Evolutionary conservation across 2,329 filamentous ascomycete genomes (phyloP).

Genomic region (Ophidiomyces ophidiicola): DNA sequence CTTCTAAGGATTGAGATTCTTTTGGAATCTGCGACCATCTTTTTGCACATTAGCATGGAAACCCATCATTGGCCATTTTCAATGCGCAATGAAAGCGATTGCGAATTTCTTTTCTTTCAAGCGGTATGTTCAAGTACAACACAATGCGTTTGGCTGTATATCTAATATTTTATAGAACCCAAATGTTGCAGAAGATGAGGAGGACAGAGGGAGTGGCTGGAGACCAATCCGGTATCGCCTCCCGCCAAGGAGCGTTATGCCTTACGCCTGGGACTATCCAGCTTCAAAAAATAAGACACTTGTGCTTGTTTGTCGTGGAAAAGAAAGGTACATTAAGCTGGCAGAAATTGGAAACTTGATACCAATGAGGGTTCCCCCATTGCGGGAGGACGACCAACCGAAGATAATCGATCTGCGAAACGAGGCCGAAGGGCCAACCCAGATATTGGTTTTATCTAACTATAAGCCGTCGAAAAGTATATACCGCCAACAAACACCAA

Average conservation of each 20-base stretch:
- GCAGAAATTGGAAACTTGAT: conserved; percentile 94
- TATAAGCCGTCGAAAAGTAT: conserved; percentile 87
- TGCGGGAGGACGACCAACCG: conserved; percentile 49
- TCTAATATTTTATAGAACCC: conserved; percentile 46
- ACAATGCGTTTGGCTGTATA: not conserved
- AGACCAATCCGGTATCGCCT: conserved; percentile 83
- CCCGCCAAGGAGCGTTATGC: conserved; percentile 93
- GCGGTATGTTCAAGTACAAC: conserved; percentile 37
- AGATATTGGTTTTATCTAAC: conserved; percentile 86
- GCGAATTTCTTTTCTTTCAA: conserved; percentile 93
- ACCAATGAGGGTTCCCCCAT: conserved; percentile 74
- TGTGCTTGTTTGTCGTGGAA: conserved; percentile 64
- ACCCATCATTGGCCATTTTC: conserved; percentile 96
- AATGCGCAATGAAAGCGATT: conserved; percentile 95
- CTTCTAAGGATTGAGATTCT: conserved; percentile 79
- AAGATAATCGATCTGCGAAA: conserved; percentile 97
- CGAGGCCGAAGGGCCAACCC: conserved; percentile 85
- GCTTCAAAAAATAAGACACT: conserved; percentile 94
- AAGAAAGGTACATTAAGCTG: conserved; percentile 83
- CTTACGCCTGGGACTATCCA: conserved; percentile 98
- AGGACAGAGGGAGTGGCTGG: conserved; percentile 69
- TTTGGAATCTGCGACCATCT: conserved; percentile 86
- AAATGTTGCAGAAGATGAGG: conserved; percentile 80
- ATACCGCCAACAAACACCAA: conserved; percentile 55
- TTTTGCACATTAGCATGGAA: conserved; percentile 80